Evolutionary conservation across 495 filamentous ascomycete species (phyloP), one percentile per base, ranked within the genome.

Genomic region (Penicillium desertorum): DNA sequence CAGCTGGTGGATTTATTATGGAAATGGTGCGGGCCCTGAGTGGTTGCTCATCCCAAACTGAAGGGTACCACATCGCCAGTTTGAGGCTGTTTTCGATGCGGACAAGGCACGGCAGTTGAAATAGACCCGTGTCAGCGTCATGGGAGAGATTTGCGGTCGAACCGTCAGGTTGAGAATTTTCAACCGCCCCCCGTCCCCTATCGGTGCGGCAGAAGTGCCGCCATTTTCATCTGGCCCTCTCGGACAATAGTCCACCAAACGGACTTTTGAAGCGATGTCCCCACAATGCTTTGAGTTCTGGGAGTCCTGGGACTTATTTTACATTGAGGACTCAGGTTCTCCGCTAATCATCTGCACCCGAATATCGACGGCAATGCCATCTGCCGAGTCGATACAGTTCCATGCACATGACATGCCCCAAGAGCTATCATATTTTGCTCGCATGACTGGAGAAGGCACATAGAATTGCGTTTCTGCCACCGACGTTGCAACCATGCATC

Each of bases 21-120:
- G 66, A 74, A 72, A 56, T 77, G 74, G 74, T 73, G 71, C 32
- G 72, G 69, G 44, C 57, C 66, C 12, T 55, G 44, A 55, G 2
- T 4, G 43, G 16, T 17, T 27, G 43, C 10, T 32, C 25, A 39
- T 23, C 4, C 22, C 22, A 23, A 23, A 23, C 5, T 7, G 17
- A 44, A 39, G 22, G 22, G 22, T 23, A 47, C 14, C 19, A 25
- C 43, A 36, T 22, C 27, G 17, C 5, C 39, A 6, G 3, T 53
- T 16, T 12, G 4, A 22, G 27, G 27, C 10, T 9, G 6, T 11
- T 44, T 20, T 34, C n/a, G n/a, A 20, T 14, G 37, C 25, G 25
- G n/a, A 3, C 27, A 9, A 8, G 17, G 7, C 51, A 41, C 39
- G 23, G 49, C 16, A 53, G 51, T 53, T 34, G 39, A 44, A 53